Evolutionary conservation across 805 yeast genomes (phyloP), one percentile per base, ranked within the genome.

Genomic region (Wickerhamomyces tratensis): DNA sequence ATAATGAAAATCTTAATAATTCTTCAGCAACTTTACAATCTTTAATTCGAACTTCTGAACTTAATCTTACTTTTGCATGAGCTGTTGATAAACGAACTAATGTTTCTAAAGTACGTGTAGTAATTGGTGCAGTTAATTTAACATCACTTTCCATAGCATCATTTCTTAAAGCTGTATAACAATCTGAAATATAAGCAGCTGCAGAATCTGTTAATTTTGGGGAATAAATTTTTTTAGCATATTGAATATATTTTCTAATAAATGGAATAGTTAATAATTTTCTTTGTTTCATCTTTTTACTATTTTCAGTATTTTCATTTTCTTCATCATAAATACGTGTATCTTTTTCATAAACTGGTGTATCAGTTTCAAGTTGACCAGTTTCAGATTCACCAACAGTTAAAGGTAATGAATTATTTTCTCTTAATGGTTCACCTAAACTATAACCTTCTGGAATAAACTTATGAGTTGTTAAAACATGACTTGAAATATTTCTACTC

Each of bases 101-200:
- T 0, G 98, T 91, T 64, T 91, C 98, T 52, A 91, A 70, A 5
- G 98, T 93, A 79, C 98, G 85, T n/a, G 98, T 95, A 2, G 98
- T 91, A 50, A 91, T 86, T 34, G 98, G 98, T 1, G 96, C 82
- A 1, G 96, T 89, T 56, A 79, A 74, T 41, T 83, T 76, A 50
- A 80, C 84, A 55, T 80, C 82, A 46, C 64, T 69, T 35, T 71
- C 74, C 41, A 71, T 65, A 43, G 72, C 73, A 49, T 82, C 85
- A 59, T 88, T 89, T 67, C 98, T 77, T 49, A 93, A 70, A 11
- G 79, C 78, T 2, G 95, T 69, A 59, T 91, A 93, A 14, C 84
- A 77, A 42, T 74, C 76, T 25, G 88, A 93, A 54, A 93, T 87
- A 59, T 82, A 75, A 42, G 79, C 83, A 9, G 88, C 75, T 1